Evolutionary conservation across 768 basidiomycete species (phyloP).

Genomic region (Agaricus subrufescens): DNA sequence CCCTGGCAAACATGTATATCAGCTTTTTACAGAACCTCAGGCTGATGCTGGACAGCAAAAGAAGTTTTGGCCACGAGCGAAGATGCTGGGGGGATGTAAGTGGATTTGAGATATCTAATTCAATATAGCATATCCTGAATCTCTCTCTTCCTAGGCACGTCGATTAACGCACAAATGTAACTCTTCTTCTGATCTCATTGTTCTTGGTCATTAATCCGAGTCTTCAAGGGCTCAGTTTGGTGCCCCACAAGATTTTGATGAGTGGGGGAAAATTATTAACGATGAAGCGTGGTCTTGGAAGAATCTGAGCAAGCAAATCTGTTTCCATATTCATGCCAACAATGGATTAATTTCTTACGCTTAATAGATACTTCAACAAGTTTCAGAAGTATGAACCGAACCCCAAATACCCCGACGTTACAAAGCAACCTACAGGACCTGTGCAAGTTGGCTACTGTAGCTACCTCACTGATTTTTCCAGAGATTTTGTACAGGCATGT

Average conservation of each 20-base stretch:
- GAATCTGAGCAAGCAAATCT: constrained; percentile 26
- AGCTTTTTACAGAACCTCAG: constrained; percentile 54
- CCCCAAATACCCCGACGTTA: constrained; percentile 45
- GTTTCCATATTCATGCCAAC: no score
- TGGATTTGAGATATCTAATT: constrained; percentile 1
- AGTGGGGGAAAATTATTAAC: constrained; percentile 52
- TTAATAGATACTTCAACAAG: constrained; percentile 52
- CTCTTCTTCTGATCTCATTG: background rate
- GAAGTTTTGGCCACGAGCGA: constrained; percentile 61
- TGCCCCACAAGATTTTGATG: constrained; percentile 66
- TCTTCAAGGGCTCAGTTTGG: constrained; percentile 54
- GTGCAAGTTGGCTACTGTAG: constrained; percentile 57
- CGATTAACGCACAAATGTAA: constrained; percentile 60
- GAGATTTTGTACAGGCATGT: constrained; percentile 55
- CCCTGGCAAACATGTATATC: constrained; percentile 40
- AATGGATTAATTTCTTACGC: no score
- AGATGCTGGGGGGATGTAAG: constrained; percentile 68
- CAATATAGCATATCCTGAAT: no score
- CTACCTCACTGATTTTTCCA: constrained; percentile 36
- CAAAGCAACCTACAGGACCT: constrained; percentile 50
- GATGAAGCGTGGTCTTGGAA: constrained; percentile 63
- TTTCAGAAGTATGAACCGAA: constrained; percentile 58
- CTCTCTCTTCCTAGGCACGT: constrained; percentile 38
- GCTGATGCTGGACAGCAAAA: constrained; percentile 35
- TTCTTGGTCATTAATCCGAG: background rate